Base-by-base conservation (phyloP, 192 early-diverging fungal species). In the Coemansia sp. region DNA sequence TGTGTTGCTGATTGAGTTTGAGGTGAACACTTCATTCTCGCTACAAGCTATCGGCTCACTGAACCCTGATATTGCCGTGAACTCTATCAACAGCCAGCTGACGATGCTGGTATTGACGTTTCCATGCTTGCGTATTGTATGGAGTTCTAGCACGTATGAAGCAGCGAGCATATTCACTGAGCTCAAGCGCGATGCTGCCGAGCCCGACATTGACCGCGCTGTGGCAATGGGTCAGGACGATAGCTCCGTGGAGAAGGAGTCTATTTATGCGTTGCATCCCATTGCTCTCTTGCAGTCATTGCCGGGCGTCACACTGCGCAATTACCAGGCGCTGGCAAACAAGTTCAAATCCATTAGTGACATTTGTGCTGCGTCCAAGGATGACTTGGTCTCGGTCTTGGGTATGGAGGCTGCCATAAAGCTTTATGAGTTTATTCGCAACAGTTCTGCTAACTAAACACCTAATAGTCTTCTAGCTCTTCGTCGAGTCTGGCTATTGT, bases 1-100 rank as follows among this genome's bases (percentile, higher is more conserved):
- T 0, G 86, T 93, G 8, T 79, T 99, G 48, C 68, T 99, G 42
- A 93, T 99, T 58, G 97, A 99, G 75, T 98, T 98, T 79, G 92
- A 95, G 47, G 73, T 87, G 58, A 88, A 87, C 62, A 91, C 90
- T 70, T 86, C 93, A 20, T 95, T 96, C 57, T 86, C 88, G 37
- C 76, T 93, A 58, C 87, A 87, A 74, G 86, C 88, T 69, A 67
- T 75, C 33, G 59, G 61, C 39, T 70, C 70, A 0, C 41, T 84
- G 47, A 56, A 79, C 16, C 58, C 76, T 5, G 83, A 90, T 18
- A 89, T 93, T 8, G 68, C 84, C 12, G 47, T 84, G 0, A 81
- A 69, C 3, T 87, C 92, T 42, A 59, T 92, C n/a, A 84, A 86
- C 20, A 90, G 90, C 43, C 91, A 93, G 68, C 76, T 94, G 3